Percentiles rank a stretch among this genome's conserved stretches.
Evolutionary conservation across 495 filamentous ascomycete genomes (phyloP).

Genomic region (Penicillium fimorum): DNA sequence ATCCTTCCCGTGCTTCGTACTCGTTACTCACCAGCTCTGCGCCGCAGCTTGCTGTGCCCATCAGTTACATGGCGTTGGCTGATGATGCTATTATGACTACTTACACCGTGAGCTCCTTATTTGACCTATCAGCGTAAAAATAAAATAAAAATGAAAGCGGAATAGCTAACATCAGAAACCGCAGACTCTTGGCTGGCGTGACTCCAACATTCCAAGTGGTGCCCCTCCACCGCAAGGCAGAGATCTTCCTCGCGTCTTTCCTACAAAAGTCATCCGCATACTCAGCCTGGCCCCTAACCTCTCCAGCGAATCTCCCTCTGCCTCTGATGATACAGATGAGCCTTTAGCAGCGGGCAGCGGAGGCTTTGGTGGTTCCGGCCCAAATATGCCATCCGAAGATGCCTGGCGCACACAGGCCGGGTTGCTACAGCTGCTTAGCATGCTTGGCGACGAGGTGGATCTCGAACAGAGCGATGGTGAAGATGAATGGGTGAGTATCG

Average conservation of each 20-base stretch:
- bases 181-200: slow-evolving; percentile 39
- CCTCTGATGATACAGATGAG: slow-evolving; percentile 1
- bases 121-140: background rate
- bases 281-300: slow-evolving; percentile 35
- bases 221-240: slow-evolving; percentile 13
- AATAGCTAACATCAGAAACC: slow-evolving; percentile 10
- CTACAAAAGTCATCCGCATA: slow-evolving; percentile 39
- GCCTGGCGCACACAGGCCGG: slow-evolving; percentile 25
- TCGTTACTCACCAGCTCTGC: slow-evolving; percentile 36
- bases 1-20: slow-evolving; percentile 33
- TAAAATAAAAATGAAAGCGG: background rate
- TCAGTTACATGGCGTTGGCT: slow-evolving; percentile 41
- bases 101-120: slow-evolving; percentile 31
- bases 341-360: background rate
- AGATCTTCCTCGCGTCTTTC: slow-evolving; percentile 35
- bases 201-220: slow-evolving; percentile 22
- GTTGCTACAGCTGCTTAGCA: slow-evolving; percentile 31
- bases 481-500: slow-evolving; percentile 21
- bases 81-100: slow-evolving; percentile 44
- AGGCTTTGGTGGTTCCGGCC: slow-evolving; percentile 9
- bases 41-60: slow-evolving; percentile 36
- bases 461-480: slow-evolving; percentile 16
- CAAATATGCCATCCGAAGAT: slow-evolving; percentile 13
- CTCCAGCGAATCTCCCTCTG: slow-evolving; percentile 1
- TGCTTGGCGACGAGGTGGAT: slow-evolving; percentile 31